phyloP scores from a whole-genome alignment of 306 rosid genomes.

The Boehmeria nivea region DNA sequence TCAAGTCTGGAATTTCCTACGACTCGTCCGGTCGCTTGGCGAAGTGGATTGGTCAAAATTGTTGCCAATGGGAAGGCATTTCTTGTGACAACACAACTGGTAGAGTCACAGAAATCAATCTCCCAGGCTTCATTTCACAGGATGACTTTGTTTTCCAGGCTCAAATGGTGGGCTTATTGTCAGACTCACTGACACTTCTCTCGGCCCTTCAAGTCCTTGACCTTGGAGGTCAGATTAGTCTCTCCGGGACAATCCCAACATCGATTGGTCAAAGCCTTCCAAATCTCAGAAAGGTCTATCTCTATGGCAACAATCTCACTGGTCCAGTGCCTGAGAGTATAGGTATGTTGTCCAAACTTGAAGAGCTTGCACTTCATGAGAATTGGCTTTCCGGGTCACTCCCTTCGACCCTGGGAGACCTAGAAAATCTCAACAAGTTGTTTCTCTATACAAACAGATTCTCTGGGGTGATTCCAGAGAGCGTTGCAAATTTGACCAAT shows the following conservation, averaged over 20 bases:
- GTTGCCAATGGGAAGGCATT: conserved; percentile 67
- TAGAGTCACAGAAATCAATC: conserved; percentile 50
- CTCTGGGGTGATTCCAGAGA: conserved; percentile 41
- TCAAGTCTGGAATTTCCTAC: conserved; percentile 46
- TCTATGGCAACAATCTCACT: conserved; percentile 51
- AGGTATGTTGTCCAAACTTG: conserved; percentile 50
- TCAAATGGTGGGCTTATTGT: conserved; percentile 47
- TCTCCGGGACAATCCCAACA: conserved; percentile 49
- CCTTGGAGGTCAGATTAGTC: conserved; percentile 53
- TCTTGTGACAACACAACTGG: conserved; percentile 43
- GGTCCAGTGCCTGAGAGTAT: conserved; percentile 62
- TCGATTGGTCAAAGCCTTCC: conserved; percentile 39
- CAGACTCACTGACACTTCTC: conserved; percentile 49
- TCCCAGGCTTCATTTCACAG: conserved; percentile 49
- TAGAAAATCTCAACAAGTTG: conserved; percentile 31
- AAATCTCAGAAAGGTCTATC: conserved; percentile 46
- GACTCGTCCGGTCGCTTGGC: conserved; percentile 56
- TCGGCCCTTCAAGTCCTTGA: conserved; percentile 51
- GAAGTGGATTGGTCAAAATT: conserved; percentile 43
- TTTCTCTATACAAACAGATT: conserved; percentile 38
- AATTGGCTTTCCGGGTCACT: conserved; percentile 46
- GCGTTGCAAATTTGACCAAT: conserved; percentile 37
- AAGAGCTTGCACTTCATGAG: conserved; percentile 45
- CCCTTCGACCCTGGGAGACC: conserved; percentile 48
- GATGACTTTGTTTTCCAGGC: conserved; percentile 36